Base-by-base conservation (phyloP, 202 grass and related monocot genomes). In the Thinopyrum obtusiflorum region DNA sequence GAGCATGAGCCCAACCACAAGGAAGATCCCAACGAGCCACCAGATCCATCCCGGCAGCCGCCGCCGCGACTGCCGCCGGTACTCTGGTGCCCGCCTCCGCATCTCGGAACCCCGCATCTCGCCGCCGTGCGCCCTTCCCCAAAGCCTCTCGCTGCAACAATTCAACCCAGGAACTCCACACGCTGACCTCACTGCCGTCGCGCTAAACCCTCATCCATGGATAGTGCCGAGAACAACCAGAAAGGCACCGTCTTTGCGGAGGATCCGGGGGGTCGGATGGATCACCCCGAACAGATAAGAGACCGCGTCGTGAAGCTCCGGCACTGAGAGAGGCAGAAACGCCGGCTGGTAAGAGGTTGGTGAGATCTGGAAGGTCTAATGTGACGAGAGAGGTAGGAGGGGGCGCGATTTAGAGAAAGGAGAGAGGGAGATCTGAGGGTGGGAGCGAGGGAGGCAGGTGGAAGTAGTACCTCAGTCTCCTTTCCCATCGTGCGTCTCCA, bases 31-130 rank as follows among this genome's bases (percentile, higher is more conserved):
- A 67, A 99, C 83, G 36, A 99, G 87, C 82, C 79, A 91, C 93
- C 97, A 99, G 90, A 93, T 99, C 97, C 97, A 94, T n/a, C 76
- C 86, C 2, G 91, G 80, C 67, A 96, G 64, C 85, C 90, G 81
- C 68, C 93, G 86, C 55, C 97, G 88, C 69, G 87, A 76, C 35
- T 85, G 87, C 12, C 97, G 97, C 46, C 91, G 87, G 68, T 87
- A 93, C 79, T 97, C 95, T 8, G 85, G 84, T 32, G 91, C 90
- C 85, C 92, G 88, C 82, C 87, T 77, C 85, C 87, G 84, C 86
- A 94, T 93, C 73, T 89, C 89, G 18, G 79, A 51, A 10, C 78
- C 72, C 42, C 29, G 28, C 65, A 75, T 69, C 32, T 76, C 73
- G 18, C 27, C 73, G 73, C 27, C 27, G 51, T n/a, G 20, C 66